Evolutionary conservation across 306 rosid species (phyloP), one percentile per base, ranked within the genome.

Genomic region (Corylus avellana): DNA sequence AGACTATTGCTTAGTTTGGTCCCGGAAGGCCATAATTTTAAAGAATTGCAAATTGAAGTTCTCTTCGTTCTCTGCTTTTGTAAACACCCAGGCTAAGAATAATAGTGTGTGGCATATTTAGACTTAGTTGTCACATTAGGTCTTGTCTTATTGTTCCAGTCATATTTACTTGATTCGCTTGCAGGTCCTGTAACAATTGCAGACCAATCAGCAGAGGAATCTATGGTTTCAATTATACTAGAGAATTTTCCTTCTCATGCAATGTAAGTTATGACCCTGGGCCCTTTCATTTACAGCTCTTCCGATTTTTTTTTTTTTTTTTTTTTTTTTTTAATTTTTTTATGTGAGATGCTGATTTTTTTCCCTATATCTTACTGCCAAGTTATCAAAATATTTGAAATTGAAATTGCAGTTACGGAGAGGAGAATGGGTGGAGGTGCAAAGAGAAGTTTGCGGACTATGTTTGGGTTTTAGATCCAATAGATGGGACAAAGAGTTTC

Each of bases 391-490:
- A 51, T 58, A 77, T 22, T 14, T 54, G 13, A 44, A 46, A 12
- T 54, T 75, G 11, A 22, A 35, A 78, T 79, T 88, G 88, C 86
- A 95, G 98, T 84, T 92, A 72, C 32, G 98, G 98, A 66, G 98
- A 95, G 88, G 98, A 92, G 84, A 91, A 89, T 12, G 98, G 98
- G 11, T 95, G 98, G 98, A 95, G 86, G 82, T 91, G 93, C 89
- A 87, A 74, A 75, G 91, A 90, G 84, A 55, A 85, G 18, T 85
- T 50, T 82, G 78, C 98, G 13, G 97, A 95, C 74, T 92, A 86
- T 75, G 98, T 95, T 18, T 95, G 98, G 98, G 94, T 95, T 37
- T 92, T 95, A 69, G 98, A 95, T 85, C 98, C 98, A 7, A 92
- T 92, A 22, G 98, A 95, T 82, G 98, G 98, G 73, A 95, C 98